Evolutionary conservation across 2,329 filamentous ascomycete species (phyloP).

Genomic region (Aspergillus sojae): DNA sequence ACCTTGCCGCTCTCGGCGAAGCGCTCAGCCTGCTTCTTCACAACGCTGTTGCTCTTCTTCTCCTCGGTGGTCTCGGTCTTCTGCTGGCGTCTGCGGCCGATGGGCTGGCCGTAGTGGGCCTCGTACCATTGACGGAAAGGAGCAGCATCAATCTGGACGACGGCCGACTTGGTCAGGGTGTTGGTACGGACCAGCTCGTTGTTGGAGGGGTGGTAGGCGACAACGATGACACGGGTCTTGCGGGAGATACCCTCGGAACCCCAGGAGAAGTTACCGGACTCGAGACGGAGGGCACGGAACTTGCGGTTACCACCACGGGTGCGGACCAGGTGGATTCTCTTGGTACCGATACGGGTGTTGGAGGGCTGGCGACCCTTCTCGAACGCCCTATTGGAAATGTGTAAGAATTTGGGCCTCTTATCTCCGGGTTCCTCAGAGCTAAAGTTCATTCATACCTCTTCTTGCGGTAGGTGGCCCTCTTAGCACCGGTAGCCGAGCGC

Average conservation of each 20-base stretch:
- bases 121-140: constrained; percentile 99
- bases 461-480: constrained; percentile 85
- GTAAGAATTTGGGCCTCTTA: constrained; percentile 60
- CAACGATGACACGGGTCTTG: constrained; percentile 98
- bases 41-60: constrained; percentile 95
- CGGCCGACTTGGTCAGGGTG: constrained; percentile 98
- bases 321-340: constrained; percentile 95
- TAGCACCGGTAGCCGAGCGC: constrained; percentile 98
- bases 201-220: constrained; percentile 99
- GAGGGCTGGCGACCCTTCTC: constrained; percentile 99
- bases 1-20: constrained; percentile 87
- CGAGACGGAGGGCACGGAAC: constrained; percentile 98
- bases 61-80: constrained; percentile 63
- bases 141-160: constrained; percentile 97
- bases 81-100: constrained; percentile 90
- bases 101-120: constrained; percentile 91
- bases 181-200: constrained; percentile 99
- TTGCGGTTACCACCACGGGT: constrained; percentile 99
- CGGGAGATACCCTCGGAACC: constrained; percentile 95
- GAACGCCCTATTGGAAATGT: constrained; percentile 85
- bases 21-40: constrained; percentile 95
- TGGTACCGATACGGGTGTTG: constrained; percentile 98
- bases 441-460: constrained; percentile 59
- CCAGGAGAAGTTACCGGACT: constrained; percentile 99
- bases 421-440: constrained; percentile 3